A percentile compares a stretch with the other conserved stretches of the same genome.
phyloP scores from a whole-genome alignment of 2,329 filamentous ascomycete species.

The Verticillium tricorpus region DNA sequence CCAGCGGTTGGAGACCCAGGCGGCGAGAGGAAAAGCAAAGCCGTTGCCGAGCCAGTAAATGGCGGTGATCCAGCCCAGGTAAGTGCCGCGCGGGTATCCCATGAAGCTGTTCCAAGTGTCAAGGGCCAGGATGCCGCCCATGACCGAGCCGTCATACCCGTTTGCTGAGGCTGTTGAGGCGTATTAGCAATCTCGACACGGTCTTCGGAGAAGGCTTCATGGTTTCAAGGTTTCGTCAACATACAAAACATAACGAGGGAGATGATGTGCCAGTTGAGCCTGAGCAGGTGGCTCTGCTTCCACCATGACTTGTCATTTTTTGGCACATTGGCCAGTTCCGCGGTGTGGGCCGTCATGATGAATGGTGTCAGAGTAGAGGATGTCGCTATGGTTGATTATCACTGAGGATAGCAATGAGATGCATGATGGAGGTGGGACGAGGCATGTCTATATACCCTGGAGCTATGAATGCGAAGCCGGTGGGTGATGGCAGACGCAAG shows the following conservation, averaged over 20 bases:
- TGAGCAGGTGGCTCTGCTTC: conserved; percentile 32
- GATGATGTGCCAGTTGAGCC: conserved; percentile 35
- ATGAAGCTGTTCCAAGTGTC: conserved; percentile 43
- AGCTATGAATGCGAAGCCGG: no score
- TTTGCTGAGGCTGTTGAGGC: conserved; percentile 24
- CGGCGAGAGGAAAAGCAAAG: conserved; percentile 51
- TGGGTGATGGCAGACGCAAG: background rate
- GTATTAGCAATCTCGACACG: background rate
- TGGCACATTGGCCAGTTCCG: background rate
- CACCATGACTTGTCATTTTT: conserved; percentile 34
- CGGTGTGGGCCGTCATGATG: background rate
- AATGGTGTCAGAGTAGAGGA: background rate
- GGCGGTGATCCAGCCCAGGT: conserved; percentile 50
- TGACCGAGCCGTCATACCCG: conserved; percentile 33
- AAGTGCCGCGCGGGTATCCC: conserved; percentile 34
- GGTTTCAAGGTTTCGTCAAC: background rate
- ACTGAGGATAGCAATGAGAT: background rate
- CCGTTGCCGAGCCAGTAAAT: conserved; percentile 58
- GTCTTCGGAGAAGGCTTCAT: no score
- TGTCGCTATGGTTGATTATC: background rate
- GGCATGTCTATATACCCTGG: background rate
- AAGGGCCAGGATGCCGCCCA: conserved; percentile 39
- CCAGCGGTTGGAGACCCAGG: conserved; percentile 48
- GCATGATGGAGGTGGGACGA: background rate
- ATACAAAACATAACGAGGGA: conserved; percentile 20